Evolutionary conservation across 352 stramenopile genomes (phyloP).

Genomic region (Blastocystis sp.): DNA sequence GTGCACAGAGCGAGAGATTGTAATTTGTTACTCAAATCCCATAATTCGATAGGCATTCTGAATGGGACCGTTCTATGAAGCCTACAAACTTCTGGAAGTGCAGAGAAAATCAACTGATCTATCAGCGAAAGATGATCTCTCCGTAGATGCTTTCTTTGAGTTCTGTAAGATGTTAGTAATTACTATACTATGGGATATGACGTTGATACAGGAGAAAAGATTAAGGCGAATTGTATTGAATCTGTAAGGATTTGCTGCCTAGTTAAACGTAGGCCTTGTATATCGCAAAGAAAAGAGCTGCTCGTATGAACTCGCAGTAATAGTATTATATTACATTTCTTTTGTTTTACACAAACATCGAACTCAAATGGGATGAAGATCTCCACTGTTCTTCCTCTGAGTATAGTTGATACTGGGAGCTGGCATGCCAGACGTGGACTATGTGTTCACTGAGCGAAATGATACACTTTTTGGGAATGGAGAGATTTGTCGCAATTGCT

Average conservation of each 20-base stretch:
- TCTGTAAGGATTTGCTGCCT: background rate
- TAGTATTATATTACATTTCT: background rate
- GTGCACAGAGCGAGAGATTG: conserved; percentile 27
- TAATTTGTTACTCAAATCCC: background rate
- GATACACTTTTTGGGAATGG: background rate
- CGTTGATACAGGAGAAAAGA: conserved; percentile 47
- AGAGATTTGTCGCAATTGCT: background rate
- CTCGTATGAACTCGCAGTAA: background rate
- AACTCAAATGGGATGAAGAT: conserved; percentile 55
- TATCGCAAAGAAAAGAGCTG: conserved; percentile 59
- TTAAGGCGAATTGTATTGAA: conserved; percentile 48
- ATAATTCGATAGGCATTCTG: background rate
- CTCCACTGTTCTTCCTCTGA: conserved; percentile 15
- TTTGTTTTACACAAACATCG: background rate
- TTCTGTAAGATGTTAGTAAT: background rate
- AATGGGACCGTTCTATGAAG: conserved; percentile 58
- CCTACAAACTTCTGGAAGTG: conserved; percentile 59
- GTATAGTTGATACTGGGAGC: background rate
- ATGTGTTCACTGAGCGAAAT: background rate
- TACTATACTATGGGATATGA: conserved; percentile 57
- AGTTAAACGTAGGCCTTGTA: conserved; percentile 41
- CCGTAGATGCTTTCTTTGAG: background rate
- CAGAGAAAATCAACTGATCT: conserved; percentile 46
- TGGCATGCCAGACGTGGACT: conserved; percentile 22
- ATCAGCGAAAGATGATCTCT: conserved; percentile 30